These are phyloP conservation scores for Mediolabrus comicus DNA, from an alignment of 108 stramenopile species.

Conservation along the genomic window DNA sequence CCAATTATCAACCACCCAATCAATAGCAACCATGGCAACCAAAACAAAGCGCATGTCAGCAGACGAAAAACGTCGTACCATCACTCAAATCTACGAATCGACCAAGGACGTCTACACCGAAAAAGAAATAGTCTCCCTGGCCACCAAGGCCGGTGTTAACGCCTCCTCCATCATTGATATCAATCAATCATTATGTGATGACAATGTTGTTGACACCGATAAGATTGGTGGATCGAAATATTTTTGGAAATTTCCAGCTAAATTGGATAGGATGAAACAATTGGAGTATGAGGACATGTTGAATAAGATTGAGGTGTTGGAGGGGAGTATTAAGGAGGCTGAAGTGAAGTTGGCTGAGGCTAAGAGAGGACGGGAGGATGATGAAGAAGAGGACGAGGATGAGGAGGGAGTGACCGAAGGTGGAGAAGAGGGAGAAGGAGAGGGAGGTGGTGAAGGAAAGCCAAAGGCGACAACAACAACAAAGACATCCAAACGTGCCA, in stretches of 20 bases:
- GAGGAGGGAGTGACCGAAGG: too few species aligned
- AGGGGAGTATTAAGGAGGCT: conserved; percentile 53
- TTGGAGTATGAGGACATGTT: conserved; percentile 60
- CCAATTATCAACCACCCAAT: too few species aligned
- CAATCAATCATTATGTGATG: conserved; percentile 80
- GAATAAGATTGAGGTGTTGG: conserved; percentile 48
- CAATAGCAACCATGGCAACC: not conserved
- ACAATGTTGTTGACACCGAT: conserved; percentile 83
- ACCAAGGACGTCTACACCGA: conserved; percentile 86
- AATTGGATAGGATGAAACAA: conserved; percentile 73
- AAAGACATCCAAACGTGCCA: conserved; percentile 35
- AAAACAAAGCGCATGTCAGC: conserved; percentile 82
- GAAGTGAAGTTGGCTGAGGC: conserved; percentile 70
- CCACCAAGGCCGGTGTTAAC: conserved; percentile 84
- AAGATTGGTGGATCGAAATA: conserved; percentile 93
- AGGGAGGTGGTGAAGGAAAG: conserved; percentile 3
- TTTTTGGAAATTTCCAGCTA: conserved; percentile 91
- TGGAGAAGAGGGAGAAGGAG: conserved; percentile 7
- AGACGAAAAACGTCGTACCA: conserved; percentile 85
- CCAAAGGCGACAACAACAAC: conserved; percentile 5
- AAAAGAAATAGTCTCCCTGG: conserved; percentile 81
- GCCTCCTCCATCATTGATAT: conserved; percentile 61
- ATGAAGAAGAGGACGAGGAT: conserved; percentile 8
- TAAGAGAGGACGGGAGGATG: conserved; percentile 81
- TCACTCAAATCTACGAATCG: conserved; percentile 77